Evolutionary conservation across 768 basidiomycete species (phyloP), one percentile per base, ranked within the genome.

Genomic region (Tulasnella sp.): DNA sequence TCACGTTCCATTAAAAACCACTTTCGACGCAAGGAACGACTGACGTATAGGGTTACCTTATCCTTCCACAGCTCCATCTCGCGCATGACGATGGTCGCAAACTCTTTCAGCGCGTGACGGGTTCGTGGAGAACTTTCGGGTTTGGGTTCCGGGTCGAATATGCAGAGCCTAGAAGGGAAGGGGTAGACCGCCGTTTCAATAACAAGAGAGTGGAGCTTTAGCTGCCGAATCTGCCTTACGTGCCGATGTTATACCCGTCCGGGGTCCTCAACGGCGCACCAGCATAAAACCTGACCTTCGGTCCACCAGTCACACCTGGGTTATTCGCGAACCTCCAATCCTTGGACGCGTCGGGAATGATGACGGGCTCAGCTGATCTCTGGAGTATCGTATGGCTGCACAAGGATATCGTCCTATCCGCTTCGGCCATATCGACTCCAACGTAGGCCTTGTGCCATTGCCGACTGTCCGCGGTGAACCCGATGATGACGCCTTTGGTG

Each of bases 41-140:
- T 67, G 29, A 67, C 32, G 61, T 35, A 5, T 15, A 35, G 29
- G 23, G 18, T 73, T 77, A 93, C 93, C 87, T 98, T 97, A 83
- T 98, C 96, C 79, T 92, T 87, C 95, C 95, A 98, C 2, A 98
- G 86, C 83, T 98, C 96, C 91, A 98, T 90, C 84, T 98, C 96
- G 46, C 96, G 90, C 92, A 98, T 94, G 23, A 92, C 91, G 77
- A 98, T 91, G 2, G 93, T 94, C 77, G 96, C 96, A 82, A 98
- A 98, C 84, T 98, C 96, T 83, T 97, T 97, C 80, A 98, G 86
- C 2, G 94, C 94, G 85, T 97, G 93, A 70, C 95, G 86, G 81
- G 96, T 94, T 69, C 96, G 87, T 11, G 96, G 95, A 11, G 91
- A 90, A 82, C 96, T 98, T 79, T 96, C 95, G 26, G 89, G 87